Evolutionary conservation across 192 early-diverging fungal genomes (phyloP).

Genomic region (Backusella sp.): DNA sequence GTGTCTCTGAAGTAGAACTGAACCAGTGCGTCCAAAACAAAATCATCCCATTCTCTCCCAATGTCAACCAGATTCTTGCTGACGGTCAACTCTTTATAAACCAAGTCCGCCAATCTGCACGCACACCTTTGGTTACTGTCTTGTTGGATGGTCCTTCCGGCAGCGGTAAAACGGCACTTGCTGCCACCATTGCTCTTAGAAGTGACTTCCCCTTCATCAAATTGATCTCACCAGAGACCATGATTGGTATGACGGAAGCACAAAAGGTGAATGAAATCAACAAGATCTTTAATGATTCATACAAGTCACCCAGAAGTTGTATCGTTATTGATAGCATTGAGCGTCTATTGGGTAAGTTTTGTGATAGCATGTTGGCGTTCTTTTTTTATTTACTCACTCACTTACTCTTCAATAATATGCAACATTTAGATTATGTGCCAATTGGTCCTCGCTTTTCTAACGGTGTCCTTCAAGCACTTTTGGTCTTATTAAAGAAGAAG

Average conservation of each 20-base stretch:
- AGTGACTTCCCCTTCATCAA: conserved; percentile 97
- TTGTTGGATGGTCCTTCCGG: conserved; percentile 86
- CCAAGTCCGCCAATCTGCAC: conserved; percentile 73
- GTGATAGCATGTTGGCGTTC: not conserved
- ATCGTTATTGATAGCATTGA: conserved; percentile 96
- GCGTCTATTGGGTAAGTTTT: conserved; percentile 69
- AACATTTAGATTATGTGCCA: conserved; percentile 77
- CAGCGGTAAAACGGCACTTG: conserved; percentile 93
- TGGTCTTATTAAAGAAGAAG: conserved; percentile 89
- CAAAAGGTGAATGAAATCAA: conserved; percentile 86
- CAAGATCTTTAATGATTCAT: conserved; percentile 96
- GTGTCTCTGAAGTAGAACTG: conserved; percentile 89
- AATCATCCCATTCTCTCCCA: conserved; percentile 74
- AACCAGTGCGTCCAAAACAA: conserved; percentile 81
- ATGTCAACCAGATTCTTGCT: conserved; percentile 52
- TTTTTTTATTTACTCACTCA: not conserved
- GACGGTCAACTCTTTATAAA: conserved; percentile 63
- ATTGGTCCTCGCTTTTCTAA: conserved; percentile 98
- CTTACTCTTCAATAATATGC: not conserved
- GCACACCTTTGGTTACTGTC: conserved; percentile 90
- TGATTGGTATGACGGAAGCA: conserved; percentile 88
- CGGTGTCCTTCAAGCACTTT: conserved; percentile 84
- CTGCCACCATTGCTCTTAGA: conserved; percentile 89
- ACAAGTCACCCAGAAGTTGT: conserved; percentile 91
- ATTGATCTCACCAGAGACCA: conserved; percentile 91